Evolutionary conservation across 169 alveolate genomes (phyloP).

Genomic region (Plasmodium gallinaceum): DNA sequence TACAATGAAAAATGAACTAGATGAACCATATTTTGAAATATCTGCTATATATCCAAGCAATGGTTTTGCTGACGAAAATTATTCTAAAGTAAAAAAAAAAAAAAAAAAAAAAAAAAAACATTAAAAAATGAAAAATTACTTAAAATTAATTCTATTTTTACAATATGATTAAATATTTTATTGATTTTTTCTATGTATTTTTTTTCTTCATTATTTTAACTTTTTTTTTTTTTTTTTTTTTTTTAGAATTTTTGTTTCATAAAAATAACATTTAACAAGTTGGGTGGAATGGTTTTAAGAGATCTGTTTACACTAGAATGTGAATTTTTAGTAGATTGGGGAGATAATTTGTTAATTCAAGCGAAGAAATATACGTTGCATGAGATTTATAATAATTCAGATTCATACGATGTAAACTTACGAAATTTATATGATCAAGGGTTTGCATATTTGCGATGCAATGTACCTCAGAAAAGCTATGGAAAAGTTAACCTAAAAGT

Average conservation of each 20-base stretch:
- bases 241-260: slow-evolving; percentile 76
- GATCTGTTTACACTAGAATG: slow-evolving; percentile 82
- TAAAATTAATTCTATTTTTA: too few relatives aligned
- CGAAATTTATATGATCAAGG: slow-evolving; percentile 83
- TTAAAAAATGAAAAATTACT: too few relatives aligned
- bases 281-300: slow-evolving; percentile 82
- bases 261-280: slow-evolving; percentile 78
- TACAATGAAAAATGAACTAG: slow-evolving; percentile 64
- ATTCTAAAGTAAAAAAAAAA: slow-evolving; percentile 26
- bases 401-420: slow-evolving; percentile 75
- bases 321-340: slow-evolving; percentile 85
- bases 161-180: too few relatives aligned
- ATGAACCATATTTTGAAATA: slow-evolving; percentile 81
- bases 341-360: slow-evolving; percentile 81
- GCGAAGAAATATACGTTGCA: slow-evolving; percentile 81
- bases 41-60: slow-evolving; percentile 79
- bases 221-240: too few relatives aligned
- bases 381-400: slow-evolving; percentile 77
- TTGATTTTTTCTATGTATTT: too few relatives aligned
- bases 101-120: too few relatives aligned
- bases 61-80: slow-evolving; percentile 66
- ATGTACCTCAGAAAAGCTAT: slow-evolving; percentile 79
- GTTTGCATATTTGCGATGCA: slow-evolving; percentile 81
- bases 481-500: slow-evolving; percentile 80
- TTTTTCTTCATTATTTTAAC: too few relatives aligned